Base-by-base conservation (phyloP, 2,329 filamentous ascomycete species). In the Neonectria coccinea region DNA sequence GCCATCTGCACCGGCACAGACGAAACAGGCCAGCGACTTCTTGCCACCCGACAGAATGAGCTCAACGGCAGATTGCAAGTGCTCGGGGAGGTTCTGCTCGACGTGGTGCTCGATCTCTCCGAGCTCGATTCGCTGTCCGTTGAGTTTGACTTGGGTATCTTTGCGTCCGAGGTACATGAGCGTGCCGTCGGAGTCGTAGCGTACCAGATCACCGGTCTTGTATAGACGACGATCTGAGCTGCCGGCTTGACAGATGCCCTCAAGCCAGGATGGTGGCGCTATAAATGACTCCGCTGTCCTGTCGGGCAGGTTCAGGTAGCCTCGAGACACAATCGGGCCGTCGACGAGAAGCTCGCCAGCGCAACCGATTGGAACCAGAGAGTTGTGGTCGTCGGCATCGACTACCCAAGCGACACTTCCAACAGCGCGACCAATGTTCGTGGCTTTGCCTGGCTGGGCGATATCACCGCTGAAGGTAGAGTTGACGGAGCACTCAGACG, bases 131-230 rank as follows among this genome's bases (percentile, higher is more conserved):
- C 86, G 77, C 64, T 84, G 88, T 6, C 89, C 89, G 14, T 83
- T 81, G 5, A 90, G 75, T 74, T 90, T 90, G 39, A 89, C 81
- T 70, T 89, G 87, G 0, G 80, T 81, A 66, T 90, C 87, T 62
- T 86, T 86, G 3, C 88, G 78, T 20, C 86, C 86, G 22, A 85
- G 66, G 48, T 81, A 85, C 0, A 78, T 71, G 5, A 86, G 71
- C 2, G 73, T 75, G 1, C 82, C 81, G 48, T 84, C 79, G 0
- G 74, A 71, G 29, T 80, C 74, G 29, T 83, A 84, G 36, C 74
- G 74, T 2, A 77, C 84, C 4, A 86, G 73, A 63, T 86, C 84
- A 2, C 84, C 84, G 0, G 84, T 85, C 51, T 80, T 81, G 69
- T 85, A 86, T 1, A 81, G 60, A 11, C 57, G 71, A 48, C 10